Evolutionary conservation across 1,139 yeast species (phyloP), one percentile per base, ranked within the genome.

Genomic region (Scheffersomyces illinoinensis): DNA sequence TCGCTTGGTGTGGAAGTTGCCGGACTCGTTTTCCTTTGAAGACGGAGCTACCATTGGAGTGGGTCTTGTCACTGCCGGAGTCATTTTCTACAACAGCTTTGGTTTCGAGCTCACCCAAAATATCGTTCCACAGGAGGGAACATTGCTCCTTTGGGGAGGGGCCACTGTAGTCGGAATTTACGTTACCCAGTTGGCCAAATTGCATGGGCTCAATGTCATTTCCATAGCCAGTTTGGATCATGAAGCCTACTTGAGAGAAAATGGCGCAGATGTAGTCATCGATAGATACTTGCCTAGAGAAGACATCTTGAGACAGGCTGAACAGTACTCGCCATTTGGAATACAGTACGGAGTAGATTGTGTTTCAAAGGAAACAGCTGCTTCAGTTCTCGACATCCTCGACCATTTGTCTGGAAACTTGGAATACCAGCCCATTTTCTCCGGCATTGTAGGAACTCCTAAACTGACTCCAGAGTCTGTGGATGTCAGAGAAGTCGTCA

Each of bases 31-130:
- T 14, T 61, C 72, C 4, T 71, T 68, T 57, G 78, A 77, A 57
- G 76, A 77, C 59, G 82, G 82, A 12, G 82, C 84, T 5, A 79
- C 82, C 4, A 67, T 81, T 56, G 85, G 85, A 12, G 85, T 81
- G 24, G 84, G 84, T 0, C 64, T 81, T 39, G 83, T 81, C 2
- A 81, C 85, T 5, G 82, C 84, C 2, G 81, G 81, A 3, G 62
- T 70, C 2, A 68, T 77, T 50, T 75, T 79, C 4, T 63, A 77
- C 57, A 73, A 78, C 33, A 75, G 78, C 53, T 68, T 78, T 55
- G 62, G 58, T 3, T 61, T 71, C 50, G 65, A 63, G n/a, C 58
- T 67, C 20, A 48, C 52, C n/a, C 12, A 47, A 57, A 4, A 43
- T 53, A 20, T 48, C 7, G 51, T 20, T 48, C 51, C 51, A 20